Base-by-base conservation (phyloP, 345 rosid species). In the Hevea brasiliensis region DNA sequence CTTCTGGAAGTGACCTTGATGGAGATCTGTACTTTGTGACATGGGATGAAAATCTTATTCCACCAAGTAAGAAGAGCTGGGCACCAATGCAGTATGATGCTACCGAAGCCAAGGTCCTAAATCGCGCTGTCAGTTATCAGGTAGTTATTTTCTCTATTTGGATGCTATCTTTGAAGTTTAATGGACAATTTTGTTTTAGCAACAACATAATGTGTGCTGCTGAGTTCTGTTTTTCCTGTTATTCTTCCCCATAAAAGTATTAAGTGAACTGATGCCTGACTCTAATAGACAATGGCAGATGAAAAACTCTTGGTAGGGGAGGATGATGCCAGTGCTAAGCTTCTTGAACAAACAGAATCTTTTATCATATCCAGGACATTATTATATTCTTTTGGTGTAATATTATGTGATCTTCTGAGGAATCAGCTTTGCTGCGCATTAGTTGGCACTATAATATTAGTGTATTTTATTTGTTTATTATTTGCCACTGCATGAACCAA, bases 1-100 rank as follows among this genome's bases (percentile, higher is more conserved):
- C 98, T 77, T 94, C 98, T 53, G 98, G 98, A 54, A 90, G 98
- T 89, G 98, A 94, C 76, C 92, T 94, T 45, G 98, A 94, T 50
- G 98, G 98, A 51, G 98, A 94, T 75, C 83, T 92, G 41, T 90
- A 92, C 75, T 92, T 92, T 66, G 98, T 89, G 66, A 82, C 98
- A 2, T 94, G 98, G 98, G 98, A 94, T 84, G 91, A 82, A 76
- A 81, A 81, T 73, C 94, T 94, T 53, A 86, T 94, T 79, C 98
- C 97, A 45, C 97, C 92, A 3, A 83, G 89, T 72, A 86, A 79
- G 82, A 79, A 51, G 82, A 94, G 98, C 77, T 90, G 80, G 83
- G 50, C 70, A 7, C 93, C 97, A 0, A 92, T 94, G 98, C 76
- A 75, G 13, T 94, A 90, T 80, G 84, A 79, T 78, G 73, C 86